Conservation (phyloP, 805 yeast genomes). For the Saturnispora saitoi region DNA sequence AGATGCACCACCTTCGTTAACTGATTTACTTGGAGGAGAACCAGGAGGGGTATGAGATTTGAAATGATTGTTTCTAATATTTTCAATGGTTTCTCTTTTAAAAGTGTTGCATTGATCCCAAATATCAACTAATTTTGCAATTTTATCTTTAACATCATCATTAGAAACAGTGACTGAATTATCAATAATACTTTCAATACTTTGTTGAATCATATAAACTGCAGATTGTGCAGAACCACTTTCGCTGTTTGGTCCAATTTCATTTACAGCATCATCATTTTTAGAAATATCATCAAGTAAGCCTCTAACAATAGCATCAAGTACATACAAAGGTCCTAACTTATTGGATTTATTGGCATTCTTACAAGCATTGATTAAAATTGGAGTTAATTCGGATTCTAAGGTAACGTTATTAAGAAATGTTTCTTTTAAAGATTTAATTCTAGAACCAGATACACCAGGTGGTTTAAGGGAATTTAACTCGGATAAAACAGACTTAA, state of each 20-base stretch:
- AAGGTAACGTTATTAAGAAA: constrained; percentile 57
- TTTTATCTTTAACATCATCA: constrained; percentile 59
- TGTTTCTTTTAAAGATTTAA: constrained; percentile 71
- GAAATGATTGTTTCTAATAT: constrained; percentile 53
- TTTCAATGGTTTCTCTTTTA: constrained; percentile 42
- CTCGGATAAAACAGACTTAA: constrained; percentile 41
- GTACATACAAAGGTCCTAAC: constrained; percentile 82
- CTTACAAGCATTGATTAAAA: constrained; percentile 58
- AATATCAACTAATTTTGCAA: constrained; percentile 77
- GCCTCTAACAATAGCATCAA: constrained; percentile 87
- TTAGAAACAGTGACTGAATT: constrained; percentile 46
- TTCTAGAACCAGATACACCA: constrained; percentile 94
- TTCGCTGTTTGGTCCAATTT: background rate
- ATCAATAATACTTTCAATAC: constrained; percentile 52
- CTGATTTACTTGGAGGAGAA: constrained; percentile 40
- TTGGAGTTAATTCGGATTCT: constrained; percentile 45
- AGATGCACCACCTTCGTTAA: constrained; percentile 40
- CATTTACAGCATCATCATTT: background rate
- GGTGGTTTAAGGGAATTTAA: constrained; percentile 61
- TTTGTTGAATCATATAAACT: constrained; percentile 49
- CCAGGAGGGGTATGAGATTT: constrained; percentile 64
- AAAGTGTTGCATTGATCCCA: constrained; percentile 88
- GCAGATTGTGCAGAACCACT: constrained; percentile 74
- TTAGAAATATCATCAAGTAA: constrained; percentile 42
- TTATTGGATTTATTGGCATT: constrained; percentile 73